Base-by-base conservation (phyloP, 75 land plant genomes). In the Sequoia sempervirens region DNA sequence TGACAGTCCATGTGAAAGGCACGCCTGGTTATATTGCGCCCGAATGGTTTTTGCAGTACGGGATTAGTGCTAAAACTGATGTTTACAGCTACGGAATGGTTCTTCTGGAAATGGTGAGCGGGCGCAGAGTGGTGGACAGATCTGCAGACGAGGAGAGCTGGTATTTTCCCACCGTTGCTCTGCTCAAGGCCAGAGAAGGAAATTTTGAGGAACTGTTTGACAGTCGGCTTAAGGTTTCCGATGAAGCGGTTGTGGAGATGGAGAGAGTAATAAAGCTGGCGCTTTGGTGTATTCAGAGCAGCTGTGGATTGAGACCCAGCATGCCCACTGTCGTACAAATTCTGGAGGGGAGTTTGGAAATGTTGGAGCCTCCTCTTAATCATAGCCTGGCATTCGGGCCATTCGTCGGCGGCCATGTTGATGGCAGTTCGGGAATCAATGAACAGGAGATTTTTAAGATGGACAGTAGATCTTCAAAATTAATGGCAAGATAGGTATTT, bases 21-120 rank as follows among this genome's bases (percentile, higher is more conserved):
- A 87, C 88, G 10, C 81, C 81, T 46, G 88, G 86, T 2, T 87
- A 87, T 69, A 68, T 87, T 17, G 88, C 88, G 5, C 88, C 88
- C 2, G 88, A 87, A 50, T 87, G 82, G 79, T 58, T 81, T 34
- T 80, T 54, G 13, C 74, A 73, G 43, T 46, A 58, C n/a, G 82
- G 79, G 17, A 61, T 87, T 5, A 84, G 85, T 30, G 83, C 58
- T 20, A 87, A 87, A 47, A 81, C 80, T 30, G 88, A 87, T 47
- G 88, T 87, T 1, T 87, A 84, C 56, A 84, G 88, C 86, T 87
- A 64, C 36, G 88, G 88, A 30, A 61, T 87, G 53, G 83, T 87
- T 0, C 38, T 87, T 64, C 73, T 87, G 11, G 88, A 87, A 28
- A 37, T 87, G 3, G 70, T 76, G 9, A 54, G 80, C 4, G 85